Conservation (phyloP, 345 rosid species). For the Lenwebbia sp. region DNA sequence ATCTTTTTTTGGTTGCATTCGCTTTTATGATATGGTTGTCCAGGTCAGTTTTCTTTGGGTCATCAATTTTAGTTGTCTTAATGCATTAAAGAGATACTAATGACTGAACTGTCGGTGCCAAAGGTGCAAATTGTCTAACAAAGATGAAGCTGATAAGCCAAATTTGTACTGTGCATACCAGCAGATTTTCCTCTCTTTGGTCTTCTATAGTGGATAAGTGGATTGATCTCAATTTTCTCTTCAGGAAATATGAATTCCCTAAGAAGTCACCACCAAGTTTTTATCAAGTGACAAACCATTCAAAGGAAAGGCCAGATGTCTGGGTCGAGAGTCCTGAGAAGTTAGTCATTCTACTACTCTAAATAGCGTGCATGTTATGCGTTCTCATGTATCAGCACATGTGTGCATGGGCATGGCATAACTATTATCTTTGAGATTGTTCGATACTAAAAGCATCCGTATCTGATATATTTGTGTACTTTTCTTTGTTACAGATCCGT, state of each 20-base stretch:
- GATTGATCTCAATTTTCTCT: constrained; percentile 1
- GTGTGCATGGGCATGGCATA: neutral
- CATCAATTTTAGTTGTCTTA: neutral
- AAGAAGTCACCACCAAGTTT: constrained; percentile 76
- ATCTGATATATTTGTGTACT: neutral
- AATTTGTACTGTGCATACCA: neutral
- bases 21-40: neutral
- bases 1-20: neutral
- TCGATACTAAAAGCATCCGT: neutral
- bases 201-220: neutral
- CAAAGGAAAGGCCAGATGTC: constrained; percentile 96
- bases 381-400: neutral
- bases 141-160: neutral
- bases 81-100: neutral
- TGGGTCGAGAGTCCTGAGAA: constrained; percentile 98
- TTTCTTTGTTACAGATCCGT: constrained; percentile 50
- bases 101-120: neutral
- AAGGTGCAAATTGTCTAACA: neutral
- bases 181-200: neutral
- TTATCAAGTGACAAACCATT: constrained; percentile 77
- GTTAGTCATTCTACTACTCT: constrained; percentile 23
- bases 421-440: neutral
- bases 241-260: constrained; percentile 80
- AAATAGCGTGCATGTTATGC: neutral
- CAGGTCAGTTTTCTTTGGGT: neutral